Percentiles rank a stretch among this genome's conserved stretches.
phyloP scores from a whole-genome alignment of 768 basidiomycete genomes.

The Boletus tomentosulus region DNA sequence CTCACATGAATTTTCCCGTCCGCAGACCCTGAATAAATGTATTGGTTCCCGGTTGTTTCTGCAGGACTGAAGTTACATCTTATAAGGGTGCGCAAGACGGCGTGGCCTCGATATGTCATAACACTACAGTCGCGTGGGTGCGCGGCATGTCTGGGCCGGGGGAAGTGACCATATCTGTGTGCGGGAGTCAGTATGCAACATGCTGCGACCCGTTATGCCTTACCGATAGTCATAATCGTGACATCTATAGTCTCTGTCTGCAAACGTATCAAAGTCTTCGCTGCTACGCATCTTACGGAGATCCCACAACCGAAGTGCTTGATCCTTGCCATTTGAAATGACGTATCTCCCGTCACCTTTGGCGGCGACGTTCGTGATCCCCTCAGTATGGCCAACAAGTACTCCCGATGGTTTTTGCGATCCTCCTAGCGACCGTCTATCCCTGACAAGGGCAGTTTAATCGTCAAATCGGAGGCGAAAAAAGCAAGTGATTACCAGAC shows the following conservation, averaged over 20 bases:
- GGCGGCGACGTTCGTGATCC: constrained; percentile 90
- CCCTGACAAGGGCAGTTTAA: constrained; percentile 34
- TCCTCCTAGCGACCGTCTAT: constrained; percentile 45
- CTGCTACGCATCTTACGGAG: constrained; percentile 86
- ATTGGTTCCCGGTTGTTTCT: constrained; percentile 88
- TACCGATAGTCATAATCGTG: constrained; percentile 79
- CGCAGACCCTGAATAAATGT: constrained; percentile 90
- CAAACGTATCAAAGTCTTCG: constrained; percentile 57
- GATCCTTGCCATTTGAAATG: constrained; percentile 95
- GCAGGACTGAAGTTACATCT: constrained; percentile 94
- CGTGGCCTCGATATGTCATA: constrained; percentile 93
- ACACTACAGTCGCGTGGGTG: constrained; percentile 92
- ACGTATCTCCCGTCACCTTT: constrained; percentile 96
- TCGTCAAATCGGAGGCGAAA: background rate
- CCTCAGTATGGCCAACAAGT: constrained; percentile 92
- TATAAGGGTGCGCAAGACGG: constrained; percentile 87
- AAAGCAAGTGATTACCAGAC: constrained; percentile 64
- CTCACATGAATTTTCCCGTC: constrained; percentile 83
- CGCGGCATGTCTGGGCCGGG: constrained; percentile 52
- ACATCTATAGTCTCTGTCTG: constrained; percentile 50
- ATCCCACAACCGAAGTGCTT: constrained; percentile 89
- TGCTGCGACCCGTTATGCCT: constrained; percentile 13
- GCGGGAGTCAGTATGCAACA: constrained; percentile 8
- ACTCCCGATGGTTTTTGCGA: constrained; percentile 82
- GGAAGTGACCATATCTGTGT: constrained; percentile 59